A percentile compares a stretch with the other conserved stretches of the same genome.
These are phyloP conservation scores for Cryphonectria carpinicola DNA, from an alignment of 2,329 filamentous ascomycete species.

Conservation along the genomic window DNA sequence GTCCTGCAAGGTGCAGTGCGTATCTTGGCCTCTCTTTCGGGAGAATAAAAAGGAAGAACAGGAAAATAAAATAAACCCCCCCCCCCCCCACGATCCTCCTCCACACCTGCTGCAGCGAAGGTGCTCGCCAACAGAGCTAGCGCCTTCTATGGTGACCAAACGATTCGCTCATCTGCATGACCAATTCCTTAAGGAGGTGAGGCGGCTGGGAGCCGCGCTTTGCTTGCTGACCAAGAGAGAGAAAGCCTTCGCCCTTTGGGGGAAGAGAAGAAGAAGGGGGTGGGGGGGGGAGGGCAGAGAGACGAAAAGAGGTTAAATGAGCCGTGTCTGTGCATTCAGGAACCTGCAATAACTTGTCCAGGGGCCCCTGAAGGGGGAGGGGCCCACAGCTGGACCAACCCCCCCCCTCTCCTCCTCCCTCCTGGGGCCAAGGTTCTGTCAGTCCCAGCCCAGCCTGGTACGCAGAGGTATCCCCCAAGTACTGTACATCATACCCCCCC, in stretches of 20 bases:
- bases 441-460: background rate
- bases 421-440: background rate
- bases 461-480: background rate
- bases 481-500: background rate
- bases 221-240: background rate
- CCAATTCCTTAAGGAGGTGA: background rate
- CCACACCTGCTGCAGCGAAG: background rate
- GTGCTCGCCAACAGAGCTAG: background rate
- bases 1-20: background rate
- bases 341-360: constrained; percentile 5
- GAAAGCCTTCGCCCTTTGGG: background rate
- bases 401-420: background rate
- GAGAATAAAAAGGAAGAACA: background rate
- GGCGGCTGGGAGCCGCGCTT: constrained; percentile 14
- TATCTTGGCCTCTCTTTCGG: background rate
- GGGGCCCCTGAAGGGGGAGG: background rate
- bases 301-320: constrained; percentile 20
- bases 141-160: background rate
- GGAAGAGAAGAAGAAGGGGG: background rate
- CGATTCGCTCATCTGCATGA: background rate
- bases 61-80: too few relatives aligned
- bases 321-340: constrained; percentile 16
- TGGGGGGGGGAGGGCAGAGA: background rate
- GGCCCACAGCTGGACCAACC: background rate
- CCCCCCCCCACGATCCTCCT: background rate